Conservation (phyloP, 164 flowering plant species). For the Liriodendron chinense region DNA sequence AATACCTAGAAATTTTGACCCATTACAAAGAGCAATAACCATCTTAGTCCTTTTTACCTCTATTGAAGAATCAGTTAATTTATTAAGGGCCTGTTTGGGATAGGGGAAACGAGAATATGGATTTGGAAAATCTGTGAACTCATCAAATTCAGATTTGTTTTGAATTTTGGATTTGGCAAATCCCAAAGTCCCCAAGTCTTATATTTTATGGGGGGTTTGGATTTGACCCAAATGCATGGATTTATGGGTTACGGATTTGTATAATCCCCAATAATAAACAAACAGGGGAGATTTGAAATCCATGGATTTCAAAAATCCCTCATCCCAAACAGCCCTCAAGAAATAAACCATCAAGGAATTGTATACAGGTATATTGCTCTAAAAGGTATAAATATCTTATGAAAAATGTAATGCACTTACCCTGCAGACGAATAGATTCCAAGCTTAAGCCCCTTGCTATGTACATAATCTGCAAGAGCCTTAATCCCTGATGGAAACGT, state of each 20-base stretch:
- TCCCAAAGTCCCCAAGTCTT: not conserved
- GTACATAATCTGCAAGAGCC: conserved; percentile 67
- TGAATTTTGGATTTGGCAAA: too few species aligned
- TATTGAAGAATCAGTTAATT: conserved; percentile 17
- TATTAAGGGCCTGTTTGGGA: not conserved
- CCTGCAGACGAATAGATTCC: conserved; percentile 70
- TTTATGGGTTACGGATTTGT: too few species aligned
- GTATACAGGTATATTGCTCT: not conserved
- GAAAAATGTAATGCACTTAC: conserved; percentile 23
- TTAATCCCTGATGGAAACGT: conserved; percentile 68
- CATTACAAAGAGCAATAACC: not conserved
- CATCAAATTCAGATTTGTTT: too few species aligned
- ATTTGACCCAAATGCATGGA: too few species aligned
- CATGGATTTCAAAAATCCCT: too few species aligned
- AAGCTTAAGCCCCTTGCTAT: conserved; percentile 59
- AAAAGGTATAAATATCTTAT: too few species aligned
- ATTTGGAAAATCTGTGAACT: not conserved
- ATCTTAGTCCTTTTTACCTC: conserved; percentile 19
- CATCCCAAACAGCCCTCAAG: too few species aligned
- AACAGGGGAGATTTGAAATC: too few species aligned
- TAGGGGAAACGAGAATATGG: too few species aligned
- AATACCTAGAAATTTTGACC: not conserved
- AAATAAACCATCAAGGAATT: not conserved
- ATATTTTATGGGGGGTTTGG: too few species aligned
- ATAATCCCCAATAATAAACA: too few species aligned